Evolutionary conservation across 1,139 yeast species (phyloP).

Genomic region (Geotrichum histeridarum): DNA sequence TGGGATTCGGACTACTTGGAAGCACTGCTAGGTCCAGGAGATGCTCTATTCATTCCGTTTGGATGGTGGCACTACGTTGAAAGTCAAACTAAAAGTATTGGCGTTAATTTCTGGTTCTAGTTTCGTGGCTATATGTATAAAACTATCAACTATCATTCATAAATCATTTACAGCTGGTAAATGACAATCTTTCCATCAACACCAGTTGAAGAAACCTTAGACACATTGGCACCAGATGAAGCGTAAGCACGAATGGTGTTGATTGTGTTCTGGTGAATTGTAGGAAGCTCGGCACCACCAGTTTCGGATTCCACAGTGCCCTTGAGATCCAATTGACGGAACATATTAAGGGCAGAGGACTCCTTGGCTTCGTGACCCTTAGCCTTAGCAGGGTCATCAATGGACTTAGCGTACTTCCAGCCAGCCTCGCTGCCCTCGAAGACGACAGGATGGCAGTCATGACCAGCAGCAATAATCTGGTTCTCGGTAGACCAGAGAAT

Average conservation of each 20-base stretch:
- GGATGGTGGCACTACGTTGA: conserved; percentile 33
- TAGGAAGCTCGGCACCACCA: conserved; percentile 53
- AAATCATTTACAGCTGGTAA: conserved; percentile 28
- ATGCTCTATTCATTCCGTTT: conserved; percentile 28
- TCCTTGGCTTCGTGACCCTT: conserved; percentile 54
- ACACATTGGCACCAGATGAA: conserved; percentile 41
- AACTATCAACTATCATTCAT: background rate
- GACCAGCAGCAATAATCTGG: conserved; percentile 82
- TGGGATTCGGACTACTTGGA: conserved; percentile 27
- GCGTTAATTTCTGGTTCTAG: conserved; percentile 30
- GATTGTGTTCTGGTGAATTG: conserved; percentile 90
- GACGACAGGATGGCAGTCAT: conserved; percentile 84
- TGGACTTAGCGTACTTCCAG: conserved; percentile 61
- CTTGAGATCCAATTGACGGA: conserved; percentile 90
- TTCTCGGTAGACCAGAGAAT: conserved; percentile 62
- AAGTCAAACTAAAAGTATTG: conserved; percentile 24
- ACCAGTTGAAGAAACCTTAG: conserved; percentile 66
- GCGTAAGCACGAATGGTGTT: conserved; percentile 53
- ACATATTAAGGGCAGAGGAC: conserved; percentile 88
- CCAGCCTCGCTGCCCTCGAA: conserved; percentile 65
- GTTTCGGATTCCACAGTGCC: conserved; percentile 59
- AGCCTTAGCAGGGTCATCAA: conserved; percentile 55
- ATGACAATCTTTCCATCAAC: conserved; percentile 88
- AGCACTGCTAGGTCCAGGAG: conserved; percentile 29
- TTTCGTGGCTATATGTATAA: background rate